Evolutionary conservation across 176 grass and related monocot genomes (phyloP).

Genomic region (Lolium rigidum): DNA sequence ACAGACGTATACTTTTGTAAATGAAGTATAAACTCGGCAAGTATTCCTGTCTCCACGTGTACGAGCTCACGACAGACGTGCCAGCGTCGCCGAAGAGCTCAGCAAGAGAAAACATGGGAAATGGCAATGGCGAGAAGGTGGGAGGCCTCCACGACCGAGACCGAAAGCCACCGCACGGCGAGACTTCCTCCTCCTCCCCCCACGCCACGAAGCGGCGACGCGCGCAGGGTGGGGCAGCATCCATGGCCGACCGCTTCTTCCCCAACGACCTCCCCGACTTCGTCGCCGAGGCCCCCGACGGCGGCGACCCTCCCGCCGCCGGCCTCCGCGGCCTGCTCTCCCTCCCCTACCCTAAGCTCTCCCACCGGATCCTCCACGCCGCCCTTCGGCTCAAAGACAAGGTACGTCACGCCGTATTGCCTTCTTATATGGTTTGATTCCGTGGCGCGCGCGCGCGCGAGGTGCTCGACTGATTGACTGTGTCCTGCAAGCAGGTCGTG

Average conservation of each 20-base stretch:
- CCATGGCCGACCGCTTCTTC: constrained; percentile 89
- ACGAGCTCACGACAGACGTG: constrained; percentile 37
- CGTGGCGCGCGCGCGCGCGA: constrained; percentile 17
- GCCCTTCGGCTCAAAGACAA: constrained; percentile 81
- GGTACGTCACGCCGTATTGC: constrained; percentile 25
- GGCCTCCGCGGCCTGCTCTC: constrained; percentile 59
- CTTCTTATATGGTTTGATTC: not conserved
- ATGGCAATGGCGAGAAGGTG: constrained; percentile 25
- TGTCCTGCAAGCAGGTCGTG: constrained; percentile 60
- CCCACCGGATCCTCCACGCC: constrained; percentile 52
- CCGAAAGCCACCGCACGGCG: not conserved
- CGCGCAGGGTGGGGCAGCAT: constrained; percentile 4
- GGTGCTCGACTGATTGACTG: constrained; percentile 53
- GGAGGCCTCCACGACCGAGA: not conserved
- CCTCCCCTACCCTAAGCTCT: constrained; percentile 63
- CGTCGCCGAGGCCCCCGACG: constrained; percentile 61
- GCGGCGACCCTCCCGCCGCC: constrained; percentile 23
- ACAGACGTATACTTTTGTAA: too few species aligned
- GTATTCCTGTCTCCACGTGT: constrained; percentile 32
- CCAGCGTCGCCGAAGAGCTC: not conserved
- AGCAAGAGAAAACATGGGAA: constrained; percentile 17
- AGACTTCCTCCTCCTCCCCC: not conserved
- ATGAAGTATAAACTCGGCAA: not conserved
- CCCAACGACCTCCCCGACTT: constrained; percentile 82
- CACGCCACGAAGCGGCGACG: constrained; percentile 48